Evolutionary conservation across 2,329 filamentous ascomycete species (phyloP).

Genomic region (Ascochyta koolunga): DNA sequence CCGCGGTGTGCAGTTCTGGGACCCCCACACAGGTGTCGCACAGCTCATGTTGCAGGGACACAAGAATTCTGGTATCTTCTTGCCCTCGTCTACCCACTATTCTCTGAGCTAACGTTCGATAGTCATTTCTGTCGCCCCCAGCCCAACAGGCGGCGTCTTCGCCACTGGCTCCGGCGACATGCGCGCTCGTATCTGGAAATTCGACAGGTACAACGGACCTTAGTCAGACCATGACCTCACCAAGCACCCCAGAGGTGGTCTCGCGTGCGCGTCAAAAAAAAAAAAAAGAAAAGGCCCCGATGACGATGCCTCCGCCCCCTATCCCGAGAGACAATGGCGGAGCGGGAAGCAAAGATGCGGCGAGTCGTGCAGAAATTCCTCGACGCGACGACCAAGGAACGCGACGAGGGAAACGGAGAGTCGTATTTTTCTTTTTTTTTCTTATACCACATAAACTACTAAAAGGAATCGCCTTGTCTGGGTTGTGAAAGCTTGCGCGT

Average conservation of each 20-base stretch:
- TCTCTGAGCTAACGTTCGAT: slow-evolving; percentile 24
- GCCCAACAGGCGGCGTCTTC: slow-evolving; percentile 85
- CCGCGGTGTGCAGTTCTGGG: slow-evolving; percentile 97
- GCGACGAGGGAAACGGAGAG: neutral
- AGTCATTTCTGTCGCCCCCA: slow-evolving; percentile 96
- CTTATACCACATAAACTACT: slow-evolving; percentile 5
- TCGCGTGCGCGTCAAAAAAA: too few species aligned
- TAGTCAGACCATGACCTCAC: slow-evolving; percentile 17
- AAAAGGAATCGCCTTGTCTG: neutral
- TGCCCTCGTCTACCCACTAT: neutral
- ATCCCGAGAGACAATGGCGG: neutral
- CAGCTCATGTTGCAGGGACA: slow-evolving; percentile 99
- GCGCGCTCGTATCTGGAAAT: slow-evolving; percentile 94
- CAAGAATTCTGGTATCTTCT: slow-evolving; percentile 79
- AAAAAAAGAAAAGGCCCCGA: too few species aligned
- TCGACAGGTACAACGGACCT: slow-evolving; percentile 43
- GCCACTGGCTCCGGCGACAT: slow-evolving; percentile 97
- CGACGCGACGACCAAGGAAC: neutral
- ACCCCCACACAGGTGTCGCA: slow-evolving; percentile 87
- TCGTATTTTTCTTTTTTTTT: neutral
- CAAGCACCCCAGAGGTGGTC: neutral
- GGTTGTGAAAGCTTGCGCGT: neutral
- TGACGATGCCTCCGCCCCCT: neutral
- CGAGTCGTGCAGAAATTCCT: too few species aligned
- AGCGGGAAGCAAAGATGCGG: neutral